Evolutionary conservation across 164 flowering plant genomes (phyloP), one percentile per base, ranked within the genome.

Genomic region (Magnolia changhungtana): DNA sequence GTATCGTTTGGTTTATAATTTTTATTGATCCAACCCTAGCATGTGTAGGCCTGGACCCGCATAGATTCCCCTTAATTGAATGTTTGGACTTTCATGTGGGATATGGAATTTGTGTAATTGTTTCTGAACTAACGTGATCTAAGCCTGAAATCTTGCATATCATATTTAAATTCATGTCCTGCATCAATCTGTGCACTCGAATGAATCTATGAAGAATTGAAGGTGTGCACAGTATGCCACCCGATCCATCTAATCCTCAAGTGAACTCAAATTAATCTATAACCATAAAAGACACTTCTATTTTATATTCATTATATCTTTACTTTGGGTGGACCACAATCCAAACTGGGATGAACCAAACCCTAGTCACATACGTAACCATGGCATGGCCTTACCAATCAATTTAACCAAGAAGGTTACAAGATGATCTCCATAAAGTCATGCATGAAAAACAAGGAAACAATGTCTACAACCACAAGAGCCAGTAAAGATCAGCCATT

Each of bases 401-500:
- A 63, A 63, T n/a, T n/a, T 1, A 63, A 63, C 19, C 8, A 21
- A 63, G 19, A 19, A 63, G 9, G 65, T 63, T 63, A 18, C 8
- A n/a, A 63, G 65, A 63, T 63, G 65, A n/a, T 16, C n/a, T 8
- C 65, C 10, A 63, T 9, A 63, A 37, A 37, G 9, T n/a, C 21
- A 7, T 63, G 65, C 65, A 63, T 63, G 65, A 63, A n/a, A 61
- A 63, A 18, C 65, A 63, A 63, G 65, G 65, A 63, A 19, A 63
- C 65, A 2, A 63, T 18, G 23, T 63, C 21, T 63, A 16, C 65
- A 63, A 63, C 65, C 65, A 63, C 65, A 63, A n/a, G 23, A 21
- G 21, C n/a, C 65, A 7, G 65, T 16, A 63, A 63, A 63, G 65
- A 63, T 7, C 65, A 63, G 65, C 65, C 20, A n/a, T 63, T 7